Conservation (phyloP, 345 rosid species). For the Tarenaya hassleriana region DNA sequence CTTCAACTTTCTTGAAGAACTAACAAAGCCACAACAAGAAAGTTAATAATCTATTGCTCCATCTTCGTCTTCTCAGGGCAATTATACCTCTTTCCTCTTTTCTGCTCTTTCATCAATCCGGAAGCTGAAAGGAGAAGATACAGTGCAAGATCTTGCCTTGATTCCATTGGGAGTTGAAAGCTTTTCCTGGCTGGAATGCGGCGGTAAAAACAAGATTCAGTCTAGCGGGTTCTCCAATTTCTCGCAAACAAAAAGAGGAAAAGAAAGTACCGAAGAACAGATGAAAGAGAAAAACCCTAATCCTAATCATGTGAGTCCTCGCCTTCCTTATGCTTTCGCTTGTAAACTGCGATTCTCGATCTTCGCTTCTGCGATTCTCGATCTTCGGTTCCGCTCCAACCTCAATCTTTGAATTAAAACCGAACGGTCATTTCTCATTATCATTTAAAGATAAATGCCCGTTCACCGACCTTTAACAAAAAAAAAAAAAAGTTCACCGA, state of each 20-base stretch:
- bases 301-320: too few species aligned
- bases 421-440: too few species aligned
- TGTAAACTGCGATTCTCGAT: too few species aligned
- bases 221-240: conserved; percentile 52
- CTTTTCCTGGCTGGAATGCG: conserved; percentile 35
- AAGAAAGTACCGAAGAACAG: neutral
- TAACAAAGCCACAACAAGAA: conserved; percentile 23
- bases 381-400: too few species aligned
- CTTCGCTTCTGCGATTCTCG: too few species aligned
- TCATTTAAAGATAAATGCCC: too few species aligned
- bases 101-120: conserved; percentile 80
- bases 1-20: conserved; percentile 66
- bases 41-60: conserved; percentile 6
- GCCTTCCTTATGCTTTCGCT: too few species aligned
- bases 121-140: conserved; percentile 58
- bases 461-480: too few species aligned
- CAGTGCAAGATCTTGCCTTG: conserved; percentile 38
- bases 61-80: neutral
- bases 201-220: conserved; percentile 9
- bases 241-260: neutral
- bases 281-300: too few species aligned
- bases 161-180: conserved; percentile 34
- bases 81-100: conserved; percentile 72
- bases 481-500: too few species aligned
- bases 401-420: too few species aligned